phyloP scores from a whole-genome alignment of 1,284 basidiomycete species.

The Rhodotorula mucilaginosa region DNA sequence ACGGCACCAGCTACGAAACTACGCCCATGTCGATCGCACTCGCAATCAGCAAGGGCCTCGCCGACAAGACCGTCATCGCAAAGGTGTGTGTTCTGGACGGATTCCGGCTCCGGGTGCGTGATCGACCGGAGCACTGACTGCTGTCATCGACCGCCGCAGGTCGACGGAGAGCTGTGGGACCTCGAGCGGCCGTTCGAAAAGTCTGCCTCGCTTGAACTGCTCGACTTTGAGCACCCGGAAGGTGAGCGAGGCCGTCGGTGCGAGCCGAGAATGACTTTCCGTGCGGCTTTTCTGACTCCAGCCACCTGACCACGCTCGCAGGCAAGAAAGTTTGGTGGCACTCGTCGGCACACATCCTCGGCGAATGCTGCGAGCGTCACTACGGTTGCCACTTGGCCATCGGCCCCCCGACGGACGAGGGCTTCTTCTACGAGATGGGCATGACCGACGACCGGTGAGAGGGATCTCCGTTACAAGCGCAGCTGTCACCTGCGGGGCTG shows the following conservation, averaged over 20 bases:
- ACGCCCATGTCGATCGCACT: constrained; percentile 88
- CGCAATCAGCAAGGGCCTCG: constrained; percentile 79
- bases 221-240: constrained; percentile 94
- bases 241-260: constrained; percentile 57
- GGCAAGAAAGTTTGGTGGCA: constrained; percentile 99
- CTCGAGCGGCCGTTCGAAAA: constrained; percentile 87
- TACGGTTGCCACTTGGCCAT: constrained; percentile 97
- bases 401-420: constrained; percentile 95
- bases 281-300: not conserved
- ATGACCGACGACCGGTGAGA: constrained; percentile 60
- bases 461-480: too few species aligned
- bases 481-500: not conserved
- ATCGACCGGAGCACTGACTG: not conserved
- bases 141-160: constrained; percentile 54
- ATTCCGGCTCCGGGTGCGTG: not conserved
- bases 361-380: constrained; percentile 93
- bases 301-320: constrained; percentile 44
- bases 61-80: constrained; percentile 87
- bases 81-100: constrained; percentile 58
- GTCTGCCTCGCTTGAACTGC: constrained; percentile 74
- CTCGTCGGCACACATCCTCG: constrained; percentile 97
- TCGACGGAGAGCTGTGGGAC: constrained; percentile 89
- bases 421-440: constrained; percentile 99
- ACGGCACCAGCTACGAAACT: constrained; percentile 93
- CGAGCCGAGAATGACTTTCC: not conserved